Evolutionary conservation across 441 rosid genomes (phyloP), one percentile per base, ranked within the genome.

Genomic region (Gossypium davidsonii): DNA sequence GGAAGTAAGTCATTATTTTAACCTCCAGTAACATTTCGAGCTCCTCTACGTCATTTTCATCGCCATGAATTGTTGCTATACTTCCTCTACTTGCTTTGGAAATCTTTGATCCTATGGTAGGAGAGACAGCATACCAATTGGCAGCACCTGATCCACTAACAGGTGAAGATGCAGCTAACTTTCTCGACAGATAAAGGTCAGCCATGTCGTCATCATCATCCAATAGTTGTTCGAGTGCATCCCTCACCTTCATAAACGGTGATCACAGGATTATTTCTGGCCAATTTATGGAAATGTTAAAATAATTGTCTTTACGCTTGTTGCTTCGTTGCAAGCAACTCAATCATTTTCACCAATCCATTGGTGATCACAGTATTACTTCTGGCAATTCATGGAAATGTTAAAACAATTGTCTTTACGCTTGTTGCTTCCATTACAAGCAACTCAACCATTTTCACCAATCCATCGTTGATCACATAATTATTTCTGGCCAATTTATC

Each of bases 161-260:
- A 20, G 98, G 97, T 12, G 97, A 87, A 64, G 89, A 76, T 52
- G 86, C 82, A 39, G 85, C 87, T 76, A 90, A 78, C 81, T 95
- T 92, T 77, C 97, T 91, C 25, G 99, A 91, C 78, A 95, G 80
- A 86, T 91, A 95, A 51, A 95, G 93, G 77, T 93, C 97, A 56
- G 98, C 97, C 98, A 95, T 95, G 71, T 95, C 99, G 71, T 93
- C 98, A 31, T 93, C 98, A 75, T 95, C 98, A 85, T 93, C 98
- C 79, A 95, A 84, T 60, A 93, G 83, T 67, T 93, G 98, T 76
- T 93, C 98, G 51, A 95, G 95, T 75, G 90, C 99, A 84, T 93
- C 99, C 75, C 99, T 87, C 75, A 95, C 98, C 98, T 95, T 55
- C 67, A 85, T 49, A 63, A 57, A 74, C 6, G 2, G 66, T 51